Percentiles rank a stretch among this genome's conserved stretches.
Evolutionary conservation across 805 yeast species (phyloP).

Genomic region (Debaryomyces maramus): DNA sequence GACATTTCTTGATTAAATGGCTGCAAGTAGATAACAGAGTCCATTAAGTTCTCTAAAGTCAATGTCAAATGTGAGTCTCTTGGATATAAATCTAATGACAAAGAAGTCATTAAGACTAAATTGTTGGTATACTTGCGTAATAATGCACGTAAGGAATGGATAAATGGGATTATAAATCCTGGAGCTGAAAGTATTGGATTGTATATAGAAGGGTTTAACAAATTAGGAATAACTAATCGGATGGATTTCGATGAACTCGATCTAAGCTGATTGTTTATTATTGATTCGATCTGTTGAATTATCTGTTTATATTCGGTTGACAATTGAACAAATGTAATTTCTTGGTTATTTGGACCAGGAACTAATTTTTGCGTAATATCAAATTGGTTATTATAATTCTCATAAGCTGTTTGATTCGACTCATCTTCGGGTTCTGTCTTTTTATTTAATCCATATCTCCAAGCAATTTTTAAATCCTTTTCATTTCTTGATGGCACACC

Average conservation of each 20-base stretch:
- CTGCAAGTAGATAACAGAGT: slow-evolving; percentile 69
- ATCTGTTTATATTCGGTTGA: slow-evolving; percentile 19
- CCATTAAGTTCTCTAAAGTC: slow-evolving; percentile 57
- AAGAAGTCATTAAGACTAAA: slow-evolving; percentile 52
- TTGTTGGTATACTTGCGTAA: slow-evolving; percentile 46
- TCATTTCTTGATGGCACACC: slow-evolving; percentile 9
- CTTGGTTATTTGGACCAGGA: slow-evolving; percentile 66
- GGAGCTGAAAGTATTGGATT: slow-evolving; percentile 49
- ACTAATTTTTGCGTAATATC: slow-evolving; percentile 71
- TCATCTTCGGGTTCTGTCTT: slow-evolving; percentile 24
- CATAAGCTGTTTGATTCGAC: slow-evolving; percentile 28
- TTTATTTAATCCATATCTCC: slow-evolving; percentile 74
- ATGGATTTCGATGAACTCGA: slow-evolving; percentile 49
- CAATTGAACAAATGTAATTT: slow-evolving; percentile 56
- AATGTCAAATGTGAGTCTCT: slow-evolving; percentile 48
- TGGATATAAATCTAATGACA: slow-evolving; percentile 68
- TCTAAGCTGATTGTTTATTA: slow-evolving; percentile 34
- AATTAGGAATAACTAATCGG: slow-evolving; percentile 71
- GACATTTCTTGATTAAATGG: slow-evolving; percentile 79
- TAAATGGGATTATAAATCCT: slow-evolving; percentile 54
- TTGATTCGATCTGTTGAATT: slow-evolving; percentile 43
- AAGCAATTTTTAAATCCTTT: slow-evolving; percentile 78
- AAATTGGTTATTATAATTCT: slow-evolving; percentile 63
- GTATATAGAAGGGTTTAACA: slow-evolving; percentile 77
- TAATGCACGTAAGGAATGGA: slow-evolving; percentile 58